These are phyloP conservation scores for Leccinum broughii DNA, from an alignment of 768 basidiomycete species.

Conservation along the genomic window DNA sequence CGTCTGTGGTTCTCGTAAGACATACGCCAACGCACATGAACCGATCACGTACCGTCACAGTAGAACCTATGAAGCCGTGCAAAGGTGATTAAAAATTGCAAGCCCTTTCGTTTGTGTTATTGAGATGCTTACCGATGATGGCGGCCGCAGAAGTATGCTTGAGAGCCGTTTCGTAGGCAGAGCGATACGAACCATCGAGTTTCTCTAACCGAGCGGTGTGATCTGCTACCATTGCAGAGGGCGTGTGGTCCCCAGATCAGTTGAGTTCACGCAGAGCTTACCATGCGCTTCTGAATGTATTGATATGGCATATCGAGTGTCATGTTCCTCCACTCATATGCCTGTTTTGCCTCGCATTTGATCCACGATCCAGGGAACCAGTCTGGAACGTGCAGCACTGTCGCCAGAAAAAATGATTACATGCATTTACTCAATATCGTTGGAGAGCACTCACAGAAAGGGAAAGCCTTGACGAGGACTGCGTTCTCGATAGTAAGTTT, in stretches of 20 bases:
- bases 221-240: constrained; percentile 12
- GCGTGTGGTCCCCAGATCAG: background rate
- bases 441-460: background rate
- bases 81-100: too few species aligned
- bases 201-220: constrained; percentile 8
- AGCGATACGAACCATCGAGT: background rate
- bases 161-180: background rate
- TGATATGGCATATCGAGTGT: constrained; percentile 7
- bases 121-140: constrained; percentile 6
- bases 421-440: background rate
- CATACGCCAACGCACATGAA: background rate
- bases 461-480: background rate
- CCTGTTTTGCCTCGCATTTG: constrained; percentile 3
- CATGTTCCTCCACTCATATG: background rate
- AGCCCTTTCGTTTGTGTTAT: background rate
- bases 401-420: background rate
- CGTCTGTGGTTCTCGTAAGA: background rate
- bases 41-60: background rate
- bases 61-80: background rate
- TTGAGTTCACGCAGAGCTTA: background rate
- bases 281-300: constrained; percentile 3
- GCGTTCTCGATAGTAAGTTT: background rate
- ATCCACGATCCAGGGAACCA: constrained; percentile 14
- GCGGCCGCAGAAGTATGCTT: constrained; percentile 8
- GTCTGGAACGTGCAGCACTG: constrained; percentile 12